These are phyloP conservation scores for Pseudofabraea citricarpa DNA, from an alignment of 2,329 filamentous ascomycete genomes.

Conservation along the genomic window DNA sequence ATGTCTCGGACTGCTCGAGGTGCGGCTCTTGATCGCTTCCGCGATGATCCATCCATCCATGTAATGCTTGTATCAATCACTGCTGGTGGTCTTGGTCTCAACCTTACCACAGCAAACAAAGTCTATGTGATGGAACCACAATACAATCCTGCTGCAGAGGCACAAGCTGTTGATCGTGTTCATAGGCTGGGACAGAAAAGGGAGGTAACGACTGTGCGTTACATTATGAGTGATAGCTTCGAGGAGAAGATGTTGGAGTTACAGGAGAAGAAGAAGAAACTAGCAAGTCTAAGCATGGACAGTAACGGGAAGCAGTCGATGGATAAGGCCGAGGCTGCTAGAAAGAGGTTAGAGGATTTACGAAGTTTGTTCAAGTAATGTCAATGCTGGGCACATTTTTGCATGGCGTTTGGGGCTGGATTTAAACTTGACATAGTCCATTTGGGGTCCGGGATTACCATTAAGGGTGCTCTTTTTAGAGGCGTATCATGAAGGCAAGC, in stretches of 20 bases:
- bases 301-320: conserved; percentile 30
- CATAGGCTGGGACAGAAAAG: conserved; percentile 86
- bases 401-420: too few relatives aligned
- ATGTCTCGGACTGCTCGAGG: conserved; percentile 75
- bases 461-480: too few relatives aligned
- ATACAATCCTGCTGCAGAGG: conserved; percentile 92
- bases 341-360: conserved; percentile 49
- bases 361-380: conserved; percentile 46
- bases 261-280: conserved; percentile 86
- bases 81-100: conserved; percentile 86
- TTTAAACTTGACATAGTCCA: too few relatives aligned
- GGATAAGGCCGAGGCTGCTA: conserved; percentile 28
- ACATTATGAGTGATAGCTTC: conserved; percentile 85
- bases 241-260: conserved; percentile 90
- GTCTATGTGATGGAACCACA: conserved; percentile 99
- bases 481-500: too few relatives aligned
- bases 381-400: too few relatives aligned
- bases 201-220: conserved; percentile 81
- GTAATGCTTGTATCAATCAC: conserved; percentile 90
- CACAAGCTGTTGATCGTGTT: conserved; percentile 90
- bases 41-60: conserved; percentile 63
- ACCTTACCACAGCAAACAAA: conserved; percentile 77
- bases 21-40: conserved; percentile 72
- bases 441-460: too few relatives aligned
- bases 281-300: conserved; percentile 85